Conservation (phyloP, 495 filamentous ascomycete genomes). For the Penicillium egyptiacum region DNA sequence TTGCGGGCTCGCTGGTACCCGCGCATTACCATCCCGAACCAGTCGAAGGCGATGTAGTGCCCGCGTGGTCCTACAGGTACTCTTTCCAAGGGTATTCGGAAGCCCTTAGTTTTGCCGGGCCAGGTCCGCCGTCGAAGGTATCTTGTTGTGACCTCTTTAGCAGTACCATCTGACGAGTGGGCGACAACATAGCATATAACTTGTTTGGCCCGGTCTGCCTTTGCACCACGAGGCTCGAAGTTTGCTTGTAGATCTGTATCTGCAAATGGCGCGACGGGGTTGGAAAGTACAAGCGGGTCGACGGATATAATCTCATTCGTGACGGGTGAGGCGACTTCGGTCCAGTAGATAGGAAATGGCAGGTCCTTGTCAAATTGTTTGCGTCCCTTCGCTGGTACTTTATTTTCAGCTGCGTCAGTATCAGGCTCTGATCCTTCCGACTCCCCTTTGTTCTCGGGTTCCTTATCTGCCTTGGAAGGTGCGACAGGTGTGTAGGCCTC, state of each 20-base stretch:
- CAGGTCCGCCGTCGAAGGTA: slow-evolving; percentile 83
- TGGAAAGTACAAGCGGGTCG: slow-evolving; percentile 67
- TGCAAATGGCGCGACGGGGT: slow-evolving; percentile 63
- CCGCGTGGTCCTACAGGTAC: slow-evolving; percentile 74
- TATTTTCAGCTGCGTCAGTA: slow-evolving; percentile 4
- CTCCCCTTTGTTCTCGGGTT: slow-evolving; percentile 16
- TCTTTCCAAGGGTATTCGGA: slow-evolving; percentile 73
- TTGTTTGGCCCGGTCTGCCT: slow-evolving; percentile 82
- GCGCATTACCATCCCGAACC: slow-evolving; percentile 78
- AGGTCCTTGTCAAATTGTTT: slow-evolving; percentile 63
- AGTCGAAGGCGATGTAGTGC: slow-evolving; percentile 71
- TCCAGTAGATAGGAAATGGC: slow-evolving; percentile 88
- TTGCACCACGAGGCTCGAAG: slow-evolving; percentile 79
- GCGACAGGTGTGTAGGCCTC: slow-evolving; percentile 57
- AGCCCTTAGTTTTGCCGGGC: slow-evolving; percentile 89
- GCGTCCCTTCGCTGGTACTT: slow-evolving; percentile 10
- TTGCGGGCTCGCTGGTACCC: slow-evolving; percentile 63
- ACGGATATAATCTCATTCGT: slow-evolving; percentile 76
- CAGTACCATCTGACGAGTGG: slow-evolving; percentile 79
- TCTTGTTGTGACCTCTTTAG: slow-evolving; percentile 91
- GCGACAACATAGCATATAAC: slow-evolving; percentile 90
- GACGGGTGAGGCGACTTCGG: slow-evolving; percentile 78
- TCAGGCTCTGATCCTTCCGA: slow-evolving; percentile 20
- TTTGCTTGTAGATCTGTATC: slow-evolving; percentile 70
- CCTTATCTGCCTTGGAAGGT: slow-evolving; percentile 44